phyloP scores from a whole-genome alignment of 805 yeast species.

The Metschnikowia proteae region DNA sequence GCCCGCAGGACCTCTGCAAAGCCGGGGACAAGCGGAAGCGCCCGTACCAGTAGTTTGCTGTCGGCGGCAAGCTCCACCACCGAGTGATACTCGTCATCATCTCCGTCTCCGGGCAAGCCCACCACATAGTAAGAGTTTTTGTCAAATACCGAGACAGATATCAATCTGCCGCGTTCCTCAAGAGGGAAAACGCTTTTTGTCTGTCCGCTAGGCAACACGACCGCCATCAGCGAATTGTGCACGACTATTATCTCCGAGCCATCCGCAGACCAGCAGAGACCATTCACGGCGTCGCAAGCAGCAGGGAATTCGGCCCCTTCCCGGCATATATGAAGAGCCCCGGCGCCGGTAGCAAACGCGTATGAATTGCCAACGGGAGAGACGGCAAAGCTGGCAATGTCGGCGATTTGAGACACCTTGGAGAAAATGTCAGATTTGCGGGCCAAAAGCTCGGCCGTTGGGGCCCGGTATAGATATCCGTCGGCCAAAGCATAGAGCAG shows the following conservation, averaged over 20 bases:
- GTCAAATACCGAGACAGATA: slow-evolving; percentile 19
- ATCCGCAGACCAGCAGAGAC: slow-evolving; percentile 9
- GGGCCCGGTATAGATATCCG: slow-evolving; percentile 18
- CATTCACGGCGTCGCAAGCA: neutral
- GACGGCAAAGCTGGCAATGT: slow-evolving; percentile 18
- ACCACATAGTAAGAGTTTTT: slow-evolving; percentile 18
- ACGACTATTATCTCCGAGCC: slow-evolving; percentile 9
- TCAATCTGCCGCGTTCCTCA: slow-evolving; percentile 16
- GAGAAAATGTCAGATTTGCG: neutral
- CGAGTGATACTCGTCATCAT: slow-evolving; percentile 11
- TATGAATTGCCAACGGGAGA: slow-evolving; percentile 19
- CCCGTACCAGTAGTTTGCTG: slow-evolving; percentile 19
- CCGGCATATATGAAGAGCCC: slow-evolving; percentile 15
- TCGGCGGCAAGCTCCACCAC: slow-evolving; percentile 5
- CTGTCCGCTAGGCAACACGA: neutral
- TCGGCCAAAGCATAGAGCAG: slow-evolving; percentile 25
- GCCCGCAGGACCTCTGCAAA: slow-evolving; percentile 48
- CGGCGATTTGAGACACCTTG: neutral
- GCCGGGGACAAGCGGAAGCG: slow-evolving; percentile 47
- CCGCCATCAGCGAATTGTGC: neutral
- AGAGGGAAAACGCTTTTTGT: slow-evolving; percentile 6
- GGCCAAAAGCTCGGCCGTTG: slow-evolving; percentile 8
- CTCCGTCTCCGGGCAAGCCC: slow-evolving; percentile 11
- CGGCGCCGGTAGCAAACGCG: slow-evolving; percentile 15
- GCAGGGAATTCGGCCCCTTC: neutral